These are phyloP conservation scores for Aspergillus sp. DNA, from an alignment of 2,329 filamentous ascomycete species.

Conservation along the genomic window DNA sequence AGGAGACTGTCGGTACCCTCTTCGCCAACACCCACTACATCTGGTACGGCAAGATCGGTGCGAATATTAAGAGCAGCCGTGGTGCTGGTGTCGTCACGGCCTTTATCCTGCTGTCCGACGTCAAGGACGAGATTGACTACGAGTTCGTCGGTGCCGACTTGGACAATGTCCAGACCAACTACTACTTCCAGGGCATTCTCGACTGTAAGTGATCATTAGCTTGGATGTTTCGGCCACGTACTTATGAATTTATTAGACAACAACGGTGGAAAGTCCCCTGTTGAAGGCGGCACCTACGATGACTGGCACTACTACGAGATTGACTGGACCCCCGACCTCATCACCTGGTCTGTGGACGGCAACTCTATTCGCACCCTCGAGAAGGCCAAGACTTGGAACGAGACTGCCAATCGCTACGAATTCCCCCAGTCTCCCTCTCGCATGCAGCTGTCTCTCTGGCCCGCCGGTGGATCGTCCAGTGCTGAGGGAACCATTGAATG, in stretches of 20 bases:
- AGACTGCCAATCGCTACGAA: conserved; percentile 71
- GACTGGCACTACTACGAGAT: conserved; percentile 89
- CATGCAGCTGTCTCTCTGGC: conserved; percentile 93
- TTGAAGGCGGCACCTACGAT: conserved; percentile 60
- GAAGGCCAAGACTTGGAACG: conserved; percentile 79
- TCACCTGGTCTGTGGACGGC: conserved; percentile 86
- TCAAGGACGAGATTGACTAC: conserved; percentile 98
- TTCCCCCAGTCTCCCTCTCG: conserved; percentile 90
- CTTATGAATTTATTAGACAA: conserved; percentile 52
- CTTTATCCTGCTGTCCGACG: conserved; percentile 91
- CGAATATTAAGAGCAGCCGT: conserved; percentile 76
- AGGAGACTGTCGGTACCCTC: conserved; percentile 79
- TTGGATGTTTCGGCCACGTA: neutral
- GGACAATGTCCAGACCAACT: conserved; percentile 81
- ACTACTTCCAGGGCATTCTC: conserved; percentile 90
- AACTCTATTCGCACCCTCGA: conserved; percentile 68
- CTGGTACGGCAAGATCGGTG: conserved; percentile 94
- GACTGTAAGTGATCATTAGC: conserved; percentile 61
- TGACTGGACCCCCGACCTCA: conserved; percentile 80
- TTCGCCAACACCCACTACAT: conserved; percentile 81
- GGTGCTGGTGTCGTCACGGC: conserved; percentile 90
- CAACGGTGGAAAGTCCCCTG: conserved; percentile 67
- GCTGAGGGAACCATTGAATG: conserved; percentile 80
- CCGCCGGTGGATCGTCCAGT: conserved; percentile 75
- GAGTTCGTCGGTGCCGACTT: conserved; percentile 86